Percentiles rank a stretch among this genome's conserved stretches.
phyloP scores from a whole-genome alignment of 192 early-diverging fungal genomes.

The Umbelopsis sp. region DNA sequence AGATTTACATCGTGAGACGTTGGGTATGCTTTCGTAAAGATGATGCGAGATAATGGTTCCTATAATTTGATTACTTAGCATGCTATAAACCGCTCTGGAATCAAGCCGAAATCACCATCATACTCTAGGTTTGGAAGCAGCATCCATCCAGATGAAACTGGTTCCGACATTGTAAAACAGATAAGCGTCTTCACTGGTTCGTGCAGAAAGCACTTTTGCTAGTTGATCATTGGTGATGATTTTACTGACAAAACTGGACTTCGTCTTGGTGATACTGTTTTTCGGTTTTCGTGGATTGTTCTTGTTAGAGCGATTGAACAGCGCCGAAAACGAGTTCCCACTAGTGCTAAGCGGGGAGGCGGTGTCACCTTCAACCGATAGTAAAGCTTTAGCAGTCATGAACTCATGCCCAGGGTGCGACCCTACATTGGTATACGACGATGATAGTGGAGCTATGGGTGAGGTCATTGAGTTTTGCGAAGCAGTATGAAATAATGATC shows the following conservation, averaged over 20 bases:
- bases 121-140: constrained; percentile 61
- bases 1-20: constrained; percentile 87
- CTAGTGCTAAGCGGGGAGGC: constrained; percentile 3
- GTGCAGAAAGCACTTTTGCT: constrained; percentile 54
- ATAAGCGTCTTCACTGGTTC: constrained; percentile 55
- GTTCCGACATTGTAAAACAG: constrained; percentile 73
- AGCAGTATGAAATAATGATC: background rate
- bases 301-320: background rate
- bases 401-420: background rate
- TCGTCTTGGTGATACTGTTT: constrained; percentile 67
- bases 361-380: background rate
- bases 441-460: background rate
- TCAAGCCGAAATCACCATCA: background rate
- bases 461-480: background rate
- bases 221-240: constrained; percentile 68
- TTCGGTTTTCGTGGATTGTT: constrained; percentile 43
- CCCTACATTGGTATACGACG: constrained; percentile 1
- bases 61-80: constrained; percentile 27
- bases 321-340: constrained; percentile 5
- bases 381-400: background rate
- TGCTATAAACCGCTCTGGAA: background rate
- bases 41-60: constrained; percentile 79
- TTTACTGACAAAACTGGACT: constrained; percentile 65
- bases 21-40: constrained; percentile 75
- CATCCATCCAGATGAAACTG: constrained; percentile 69